Evolutionary conservation across 2,329 filamentous ascomycete genomes (phyloP).

Genomic region (Mycogone perniciosa): DNA sequence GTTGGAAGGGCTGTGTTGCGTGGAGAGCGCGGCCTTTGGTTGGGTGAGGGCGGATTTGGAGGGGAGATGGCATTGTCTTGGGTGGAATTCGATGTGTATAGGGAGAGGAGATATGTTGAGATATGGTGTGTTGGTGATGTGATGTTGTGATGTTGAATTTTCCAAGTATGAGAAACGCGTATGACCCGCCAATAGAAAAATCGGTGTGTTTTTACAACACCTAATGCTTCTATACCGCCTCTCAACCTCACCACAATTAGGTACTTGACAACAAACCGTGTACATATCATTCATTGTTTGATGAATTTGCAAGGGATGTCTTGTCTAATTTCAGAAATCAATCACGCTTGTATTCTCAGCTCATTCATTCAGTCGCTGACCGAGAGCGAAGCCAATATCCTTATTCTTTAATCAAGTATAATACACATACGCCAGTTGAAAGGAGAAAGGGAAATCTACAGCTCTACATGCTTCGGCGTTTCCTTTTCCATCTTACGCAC

Average conservation of each 20-base stretch:
- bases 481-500: constrained; percentile 24
- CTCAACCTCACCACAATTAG: too few relatives aligned
- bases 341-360: too few relatives aligned
- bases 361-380: too few relatives aligned
- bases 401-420: not conserved
- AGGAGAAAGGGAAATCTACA: constrained; percentile 23
- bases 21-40: constrained; percentile 41
- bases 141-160: not conserved
- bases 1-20: constrained; percentile 34
- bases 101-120: not conserved
- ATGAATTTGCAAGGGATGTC: too few relatives aligned
- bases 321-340: too few relatives aligned
- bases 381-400: not conserved
- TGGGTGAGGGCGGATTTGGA: constrained; percentile 23
- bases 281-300: too few relatives aligned
- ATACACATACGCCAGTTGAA: not conserved
- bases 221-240: too few relatives aligned
- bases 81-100: not conserved
- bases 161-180: too few relatives aligned
- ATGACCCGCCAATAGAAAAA: too few relatives aligned
- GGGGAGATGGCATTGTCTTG: constrained; percentile 8
- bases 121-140: not conserved
- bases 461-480: constrained; percentile 23
- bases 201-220: too few relatives aligned
- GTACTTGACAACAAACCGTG: too few relatives aligned